Percentiles rank a stretch among this genome's conserved stretches.
phyloP scores from a whole-genome alignment of 73 alveolate genomes.

The Halteria grandinella region DNA sequence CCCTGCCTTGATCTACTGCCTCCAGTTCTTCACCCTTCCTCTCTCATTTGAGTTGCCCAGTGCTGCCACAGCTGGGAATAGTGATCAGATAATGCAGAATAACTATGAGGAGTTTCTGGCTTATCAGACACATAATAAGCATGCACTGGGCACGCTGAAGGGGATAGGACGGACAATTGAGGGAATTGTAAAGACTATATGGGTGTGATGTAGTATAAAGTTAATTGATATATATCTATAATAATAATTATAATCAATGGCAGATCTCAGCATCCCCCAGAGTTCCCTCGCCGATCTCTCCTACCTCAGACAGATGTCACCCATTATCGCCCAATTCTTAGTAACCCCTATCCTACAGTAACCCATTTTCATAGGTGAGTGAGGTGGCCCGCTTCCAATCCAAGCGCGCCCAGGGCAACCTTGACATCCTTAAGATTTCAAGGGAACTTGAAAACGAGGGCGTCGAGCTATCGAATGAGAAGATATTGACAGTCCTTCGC shows the following conservation, averaged over 20 bases:
- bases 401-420: conserved; percentile 12
- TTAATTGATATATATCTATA: conserved; percentile 13
- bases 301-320: neutral
- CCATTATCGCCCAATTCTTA: neutral
- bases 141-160: conserved; percentile 26
- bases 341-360: neutral
- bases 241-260: neutral
- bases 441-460: conserved; percentile 47
- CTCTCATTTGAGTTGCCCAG: conserved; percentile 15
- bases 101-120: conserved; percentile 65
- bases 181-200: conserved; percentile 3
- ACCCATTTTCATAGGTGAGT: neutral
- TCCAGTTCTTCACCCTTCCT: conserved; percentile 18
- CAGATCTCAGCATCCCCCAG: conserved; percentile 25
- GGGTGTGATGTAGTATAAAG: neutral
- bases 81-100: conserved; percentile 12
- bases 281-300: conserved; percentile 11
- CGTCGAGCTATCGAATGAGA: conserved; percentile 26
- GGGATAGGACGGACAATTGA: neutral
- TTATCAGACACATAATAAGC: conserved; percentile 62
- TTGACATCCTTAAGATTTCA: conserved; percentile 19
- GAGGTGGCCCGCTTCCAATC: conserved; percentile 2
- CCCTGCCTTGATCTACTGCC: neutral
- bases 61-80: neutral
- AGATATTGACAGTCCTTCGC: neutral